Conservation (phyloP, 495 filamentous ascomycete genomes). For the Xylaria nigripes region DNA sequence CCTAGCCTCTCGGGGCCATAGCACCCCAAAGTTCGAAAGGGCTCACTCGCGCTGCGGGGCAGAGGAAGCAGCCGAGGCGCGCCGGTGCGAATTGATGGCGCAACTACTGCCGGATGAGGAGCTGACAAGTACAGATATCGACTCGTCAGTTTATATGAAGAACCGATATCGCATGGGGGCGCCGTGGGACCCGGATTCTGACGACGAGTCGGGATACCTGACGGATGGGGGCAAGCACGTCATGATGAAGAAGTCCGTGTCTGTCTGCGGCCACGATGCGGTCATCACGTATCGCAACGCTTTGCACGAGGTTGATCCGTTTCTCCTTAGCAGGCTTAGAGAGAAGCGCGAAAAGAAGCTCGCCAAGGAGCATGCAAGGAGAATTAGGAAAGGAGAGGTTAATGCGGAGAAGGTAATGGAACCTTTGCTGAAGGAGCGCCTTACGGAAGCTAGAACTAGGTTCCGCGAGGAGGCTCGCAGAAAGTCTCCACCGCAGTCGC, state of each 20-base stretch:
- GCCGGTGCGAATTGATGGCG: too few relatives aligned
- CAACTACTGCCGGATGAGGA: not conserved
- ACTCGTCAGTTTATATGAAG: not conserved
- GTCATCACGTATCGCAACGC: not conserved
- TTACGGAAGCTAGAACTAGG: not conserved
- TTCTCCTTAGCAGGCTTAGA: not conserved
- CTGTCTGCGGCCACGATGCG: not conserved
- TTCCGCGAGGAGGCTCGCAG: not conserved
- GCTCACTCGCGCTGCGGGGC: too few relatives aligned
- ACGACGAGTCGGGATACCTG: not conserved
- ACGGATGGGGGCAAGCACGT: conserved; percentile 1
- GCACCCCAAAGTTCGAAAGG: too few relatives aligned
- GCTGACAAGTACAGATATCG: too few relatives aligned
- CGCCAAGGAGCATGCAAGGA: too few relatives aligned
- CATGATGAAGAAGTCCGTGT: not conserved
- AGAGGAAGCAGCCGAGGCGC: too few relatives aligned
- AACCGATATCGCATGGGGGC: not conserved
- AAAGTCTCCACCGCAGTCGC: not conserved
- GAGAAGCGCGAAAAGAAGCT: not conserved
- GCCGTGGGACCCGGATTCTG: not conserved
- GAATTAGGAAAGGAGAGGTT: not conserved
- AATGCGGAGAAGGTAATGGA: not conserved
- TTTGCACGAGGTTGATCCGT: not conserved
- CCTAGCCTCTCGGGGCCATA: too few relatives aligned
- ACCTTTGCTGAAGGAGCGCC: not conserved